phyloP scores from a whole-genome alignment of 148 eudicot species.

The Pharnaceum exiguum region DNA sequence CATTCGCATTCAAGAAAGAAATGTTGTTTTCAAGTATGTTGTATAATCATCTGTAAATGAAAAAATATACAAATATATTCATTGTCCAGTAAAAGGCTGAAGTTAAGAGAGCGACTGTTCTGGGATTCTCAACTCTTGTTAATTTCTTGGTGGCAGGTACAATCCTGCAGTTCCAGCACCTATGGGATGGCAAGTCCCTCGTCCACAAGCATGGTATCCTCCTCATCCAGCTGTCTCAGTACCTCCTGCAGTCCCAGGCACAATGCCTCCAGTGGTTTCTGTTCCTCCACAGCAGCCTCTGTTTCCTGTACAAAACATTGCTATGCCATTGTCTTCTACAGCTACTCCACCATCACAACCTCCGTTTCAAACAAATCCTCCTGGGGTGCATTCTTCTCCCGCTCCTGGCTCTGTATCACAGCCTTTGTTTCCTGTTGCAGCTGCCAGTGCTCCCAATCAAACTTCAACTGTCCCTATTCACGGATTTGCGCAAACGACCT shows the following conservation, averaged over 20 bases:
- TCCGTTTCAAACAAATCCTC: constrained; percentile 46
- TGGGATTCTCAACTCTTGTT: constrained; percentile 9
- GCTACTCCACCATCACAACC: constrained; percentile 51
- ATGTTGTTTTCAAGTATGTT: no score
- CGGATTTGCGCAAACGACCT: constrained; percentile 36
- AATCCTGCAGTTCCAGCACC: constrained; percentile 57
- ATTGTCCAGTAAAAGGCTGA: no score
- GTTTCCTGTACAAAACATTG: constrained; percentile 73
- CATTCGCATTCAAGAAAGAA: no score
- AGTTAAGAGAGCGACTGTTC: background rate
- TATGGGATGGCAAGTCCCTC: constrained; percentile 82
- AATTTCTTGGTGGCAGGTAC: constrained; percentile 47
- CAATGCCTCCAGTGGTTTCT: constrained; percentile 42
- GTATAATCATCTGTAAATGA: no score
- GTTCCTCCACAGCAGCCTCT: constrained; percentile 69
- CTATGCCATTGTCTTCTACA: constrained; percentile 44
- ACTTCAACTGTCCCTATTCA: constrained; percentile 42
- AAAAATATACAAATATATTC: no score
- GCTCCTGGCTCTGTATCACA: constrained; percentile 71
- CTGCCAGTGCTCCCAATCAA: constrained; percentile 47
- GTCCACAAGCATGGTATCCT: constrained; percentile 82
- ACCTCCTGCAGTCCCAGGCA: constrained; percentile 43
- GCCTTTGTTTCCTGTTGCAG: constrained; percentile 94
- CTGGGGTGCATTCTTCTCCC: constrained; percentile 58
- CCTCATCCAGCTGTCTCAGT: constrained; percentile 54